Percentiles rank a stretch among this genome's conserved stretches.
These are phyloP conservation scores for Sporobolomyces roseus DNA, from an alignment of 768 basidiomycete genomes.

Conservation along the genomic window DNA sequence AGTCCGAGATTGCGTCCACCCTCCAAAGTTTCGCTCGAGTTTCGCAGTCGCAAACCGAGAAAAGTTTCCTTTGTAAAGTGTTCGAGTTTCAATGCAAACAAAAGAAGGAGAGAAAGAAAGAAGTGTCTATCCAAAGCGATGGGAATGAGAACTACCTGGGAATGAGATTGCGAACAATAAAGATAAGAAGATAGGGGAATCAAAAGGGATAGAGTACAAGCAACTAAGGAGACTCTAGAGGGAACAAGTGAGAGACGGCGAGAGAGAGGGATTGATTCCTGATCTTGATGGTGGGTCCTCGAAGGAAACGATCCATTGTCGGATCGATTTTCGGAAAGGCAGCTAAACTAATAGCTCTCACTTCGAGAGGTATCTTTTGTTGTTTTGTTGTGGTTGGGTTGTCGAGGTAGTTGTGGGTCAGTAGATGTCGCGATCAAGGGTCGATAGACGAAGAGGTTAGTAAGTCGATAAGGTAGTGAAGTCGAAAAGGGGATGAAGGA, in stretches of 20 bases:
- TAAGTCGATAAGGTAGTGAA: not conserved
- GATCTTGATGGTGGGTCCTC: not conserved
- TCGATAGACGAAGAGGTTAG: conserved; percentile 1
- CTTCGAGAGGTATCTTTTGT: no score
- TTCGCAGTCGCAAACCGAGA: no score
- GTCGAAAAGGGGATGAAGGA: not conserved
- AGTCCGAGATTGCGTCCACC: no score
- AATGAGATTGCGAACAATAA: not conserved
- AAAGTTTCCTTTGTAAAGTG: not conserved
- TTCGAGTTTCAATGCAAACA: not conserved
- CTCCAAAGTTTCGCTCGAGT: no score
- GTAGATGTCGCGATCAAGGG: not conserved
- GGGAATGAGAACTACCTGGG: not conserved
- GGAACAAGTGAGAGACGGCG: not conserved
- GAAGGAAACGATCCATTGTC: not conserved
- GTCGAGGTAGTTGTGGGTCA: no score
- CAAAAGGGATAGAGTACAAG: conserved; percentile 19
- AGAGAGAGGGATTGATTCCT: not conserved
- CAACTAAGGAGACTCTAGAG: conserved; percentile 15
- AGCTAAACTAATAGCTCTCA: no score
- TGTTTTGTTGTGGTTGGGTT: no score
- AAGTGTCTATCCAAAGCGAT: conserved; percentile 17
- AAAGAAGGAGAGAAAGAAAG: not conserved
- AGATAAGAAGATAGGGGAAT: not conserved
- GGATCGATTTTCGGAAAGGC: no score